Evolutionary conservation across 495 filamentous ascomycete species (phyloP).

Genomic region (Elasticomyces elasticus): DNA sequence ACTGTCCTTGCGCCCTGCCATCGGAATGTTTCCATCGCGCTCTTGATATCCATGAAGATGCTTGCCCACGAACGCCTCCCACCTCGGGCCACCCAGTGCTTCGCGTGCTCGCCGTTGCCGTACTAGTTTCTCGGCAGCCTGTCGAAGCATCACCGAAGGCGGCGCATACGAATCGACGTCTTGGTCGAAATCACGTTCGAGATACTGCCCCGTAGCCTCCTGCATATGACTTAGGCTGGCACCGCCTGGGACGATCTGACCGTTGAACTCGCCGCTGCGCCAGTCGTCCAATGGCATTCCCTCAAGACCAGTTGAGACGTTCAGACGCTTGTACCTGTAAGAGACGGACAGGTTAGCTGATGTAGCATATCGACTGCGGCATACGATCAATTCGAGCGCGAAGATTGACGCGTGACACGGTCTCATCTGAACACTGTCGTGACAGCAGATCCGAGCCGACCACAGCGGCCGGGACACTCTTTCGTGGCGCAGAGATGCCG

Average conservation of each 20-base stretch:
- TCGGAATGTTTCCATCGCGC: too few species aligned
- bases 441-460: too few species aligned
- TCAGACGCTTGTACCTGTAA: slow-evolving; percentile 37
- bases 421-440: too few species aligned
- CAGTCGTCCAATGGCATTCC: slow-evolving; percentile 33
- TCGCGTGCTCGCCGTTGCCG: slow-evolving; percentile 31
- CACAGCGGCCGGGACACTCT: too few species aligned
- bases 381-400: too few species aligned
- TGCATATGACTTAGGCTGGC: slow-evolving; percentile 30
- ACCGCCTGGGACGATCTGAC: slow-evolving; percentile 18
- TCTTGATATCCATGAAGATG: slow-evolving; percentile 2
- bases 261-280: slow-evolving; percentile 25
- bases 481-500: too few species aligned
- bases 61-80: slow-evolving; percentile 30
- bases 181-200: slow-evolving; percentile 25
- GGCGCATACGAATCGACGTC: slow-evolving; percentile 31
- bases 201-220: slow-evolving; percentile 24
- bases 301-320: slow-evolving; percentile 31
- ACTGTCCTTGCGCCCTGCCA: background rate
- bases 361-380: too few species aligned
- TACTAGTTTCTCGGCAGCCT: slow-evolving; percentile 35
- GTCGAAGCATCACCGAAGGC: slow-evolving; percentile 29
- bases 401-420: too few species aligned
- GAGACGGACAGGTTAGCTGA: too few species aligned
- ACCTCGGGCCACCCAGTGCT: slow-evolving; percentile 24